These are phyloP conservation scores for Corchorus olitorius DNA, from an alignment of 345 rosid genomes.

Conservation along the genomic window DNA sequence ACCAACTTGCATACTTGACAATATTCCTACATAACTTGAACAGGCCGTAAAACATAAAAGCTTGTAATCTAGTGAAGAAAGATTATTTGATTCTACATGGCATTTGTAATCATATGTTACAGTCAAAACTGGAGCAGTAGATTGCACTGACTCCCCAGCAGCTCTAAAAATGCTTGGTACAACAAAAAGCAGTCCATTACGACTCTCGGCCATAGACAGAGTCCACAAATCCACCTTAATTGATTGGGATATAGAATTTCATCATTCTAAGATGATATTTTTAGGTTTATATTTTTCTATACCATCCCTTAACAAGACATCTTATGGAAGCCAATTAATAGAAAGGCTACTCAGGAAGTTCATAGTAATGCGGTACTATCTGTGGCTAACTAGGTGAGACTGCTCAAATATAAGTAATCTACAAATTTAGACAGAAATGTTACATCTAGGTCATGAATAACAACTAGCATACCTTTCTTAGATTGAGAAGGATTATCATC, in stretches of 20 bases:
- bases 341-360: neutral
- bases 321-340: neutral
- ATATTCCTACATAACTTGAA: neutral
- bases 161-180: neutral
- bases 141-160: too few relatives aligned
- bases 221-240: neutral
- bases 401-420: neutral
- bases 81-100: neutral
- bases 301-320: neutral
- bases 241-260: neutral
- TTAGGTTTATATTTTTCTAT: neutral
- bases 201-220: neutral
- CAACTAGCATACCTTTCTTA: slow-evolving; percentile 48
- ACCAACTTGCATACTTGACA: neutral
- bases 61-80: neutral
- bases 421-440: neutral
- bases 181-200: neutral
- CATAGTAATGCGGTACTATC: neutral
- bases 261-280: neutral
- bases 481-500: slow-evolving; percentile 49
- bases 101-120: neutral
- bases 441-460: neutral
- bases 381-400: neutral
- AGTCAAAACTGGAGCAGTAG: neutral
- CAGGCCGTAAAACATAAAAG: neutral